Evolutionary conservation across 129 eudicot species (phyloP).

Genomic region (Flaveria linearis): DNA sequence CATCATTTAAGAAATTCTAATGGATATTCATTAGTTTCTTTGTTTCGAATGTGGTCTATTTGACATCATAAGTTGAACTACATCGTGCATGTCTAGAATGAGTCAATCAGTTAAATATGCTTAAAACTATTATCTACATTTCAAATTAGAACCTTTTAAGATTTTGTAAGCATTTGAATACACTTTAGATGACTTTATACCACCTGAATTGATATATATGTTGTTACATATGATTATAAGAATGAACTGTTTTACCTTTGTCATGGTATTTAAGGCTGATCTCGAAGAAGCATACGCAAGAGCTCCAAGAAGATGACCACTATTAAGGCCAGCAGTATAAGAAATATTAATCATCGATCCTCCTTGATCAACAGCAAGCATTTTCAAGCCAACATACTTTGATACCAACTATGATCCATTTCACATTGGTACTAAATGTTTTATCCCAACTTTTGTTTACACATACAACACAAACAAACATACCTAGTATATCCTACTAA

Average conservation of each 20-base stretch:
- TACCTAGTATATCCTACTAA: no score
- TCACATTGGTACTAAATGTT: slow-evolving; percentile 48
- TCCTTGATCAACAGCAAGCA: slow-evolving; percentile 50
- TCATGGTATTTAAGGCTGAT: slow-evolving; percentile 48
- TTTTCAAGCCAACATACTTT: slow-evolving; percentile 46
- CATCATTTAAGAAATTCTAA: no score
- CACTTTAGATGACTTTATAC: no score
- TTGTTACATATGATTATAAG: background rate
- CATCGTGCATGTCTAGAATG: background rate
- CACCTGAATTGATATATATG: background rate
- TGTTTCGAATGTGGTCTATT: background rate
- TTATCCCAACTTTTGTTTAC: slow-evolving; percentile 43
- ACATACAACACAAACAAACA: no score
- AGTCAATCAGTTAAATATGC: background rate
- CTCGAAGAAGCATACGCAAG: slow-evolving; percentile 61
- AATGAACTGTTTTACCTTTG: slow-evolving; percentile 10
- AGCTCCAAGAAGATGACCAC: slow-evolving; percentile 55
- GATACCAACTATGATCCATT: slow-evolving; percentile 41
- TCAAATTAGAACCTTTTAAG: no score
- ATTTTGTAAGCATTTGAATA: no score
- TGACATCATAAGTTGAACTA: background rate
- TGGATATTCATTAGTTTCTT: no score
- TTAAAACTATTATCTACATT: no score
- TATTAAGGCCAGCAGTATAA: slow-evolving; percentile 58
- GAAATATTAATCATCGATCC: slow-evolving; percentile 69